Conservation (phyloP, 805 yeast genomes). For the Groenewaldozyma salmanticensis region DNA sequence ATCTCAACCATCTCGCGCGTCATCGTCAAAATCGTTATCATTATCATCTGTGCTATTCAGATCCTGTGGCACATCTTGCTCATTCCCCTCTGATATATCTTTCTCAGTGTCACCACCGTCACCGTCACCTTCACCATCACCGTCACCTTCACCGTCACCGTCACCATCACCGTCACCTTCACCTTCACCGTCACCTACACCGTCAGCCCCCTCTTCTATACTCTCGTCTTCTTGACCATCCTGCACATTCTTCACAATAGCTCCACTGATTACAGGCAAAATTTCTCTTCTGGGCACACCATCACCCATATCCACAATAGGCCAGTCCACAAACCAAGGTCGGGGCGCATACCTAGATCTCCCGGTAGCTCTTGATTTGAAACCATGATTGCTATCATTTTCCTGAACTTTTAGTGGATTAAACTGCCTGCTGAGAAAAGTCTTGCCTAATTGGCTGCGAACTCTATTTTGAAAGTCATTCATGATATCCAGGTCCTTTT, state of each 20-base stretch:
- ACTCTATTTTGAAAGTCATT: not conserved
- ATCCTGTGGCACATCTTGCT: no score
- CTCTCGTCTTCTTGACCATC: slow-evolving; percentile 4
- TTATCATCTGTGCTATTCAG: no score
- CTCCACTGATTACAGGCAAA: not conserved
- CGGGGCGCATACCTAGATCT: slow-evolving; percentile 1
- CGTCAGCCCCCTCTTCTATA: slow-evolving; percentile 4
- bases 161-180: slow-evolving; percentile 5
- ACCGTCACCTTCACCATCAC: not conserved
- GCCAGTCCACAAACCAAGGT: not conserved
- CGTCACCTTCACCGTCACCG: not conserved
- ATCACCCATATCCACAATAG: not conserved
- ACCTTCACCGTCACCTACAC: slow-evolving; percentile 5
- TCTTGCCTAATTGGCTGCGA: not conserved
- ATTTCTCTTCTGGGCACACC: not conserved
- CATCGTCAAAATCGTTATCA: no score
- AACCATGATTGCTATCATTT: no score
- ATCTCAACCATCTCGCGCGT: no score
- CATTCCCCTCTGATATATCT: not conserved
- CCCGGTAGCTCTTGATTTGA: slow-evolving; percentile 1
- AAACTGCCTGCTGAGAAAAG: not conserved
- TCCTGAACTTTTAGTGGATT: no score
- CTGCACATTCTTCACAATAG: not conserved
- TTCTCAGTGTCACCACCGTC: not conserved
- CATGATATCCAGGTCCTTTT: not conserved